Conservation (phyloP, 2,329 filamentous ascomycete genomes). For the Claviceps sp. region DNA sequence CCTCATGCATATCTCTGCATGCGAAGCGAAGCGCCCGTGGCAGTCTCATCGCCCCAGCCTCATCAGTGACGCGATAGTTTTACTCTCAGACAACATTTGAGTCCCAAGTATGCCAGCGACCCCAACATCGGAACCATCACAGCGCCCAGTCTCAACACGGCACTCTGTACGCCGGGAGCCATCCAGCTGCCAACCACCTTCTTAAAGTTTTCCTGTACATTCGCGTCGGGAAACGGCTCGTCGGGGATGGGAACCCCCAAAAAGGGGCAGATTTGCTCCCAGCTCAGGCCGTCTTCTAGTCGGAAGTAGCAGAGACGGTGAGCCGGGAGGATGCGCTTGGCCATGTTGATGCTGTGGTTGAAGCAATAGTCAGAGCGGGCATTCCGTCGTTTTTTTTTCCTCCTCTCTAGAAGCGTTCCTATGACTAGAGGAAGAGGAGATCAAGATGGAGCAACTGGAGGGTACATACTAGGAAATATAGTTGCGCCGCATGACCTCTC, state of each 20-base stretch:
- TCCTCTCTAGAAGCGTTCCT: no score
- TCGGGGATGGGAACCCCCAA: slow-evolving; percentile 17
- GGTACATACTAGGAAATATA: slow-evolving; percentile 1
- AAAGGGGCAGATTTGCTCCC: slow-evolving; percentile 23
- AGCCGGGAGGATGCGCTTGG: slow-evolving; percentile 13
- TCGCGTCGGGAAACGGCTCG: neutral
- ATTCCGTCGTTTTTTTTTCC: no score
- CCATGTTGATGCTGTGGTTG: slow-evolving; percentile 11
- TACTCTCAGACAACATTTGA: slow-evolving; percentile 2
- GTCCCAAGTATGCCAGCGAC: neutral
- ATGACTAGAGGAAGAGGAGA: no score
- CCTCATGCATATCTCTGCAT: no score
- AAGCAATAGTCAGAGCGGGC: neutral
- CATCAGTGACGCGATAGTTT: no score
- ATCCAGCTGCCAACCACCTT: neutral
- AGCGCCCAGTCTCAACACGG: neutral
- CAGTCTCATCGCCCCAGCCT: no score
- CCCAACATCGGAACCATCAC: neutral
- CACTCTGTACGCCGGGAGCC: neutral
- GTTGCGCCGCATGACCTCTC: neutral
- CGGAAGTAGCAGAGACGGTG: slow-evolving; percentile 16
- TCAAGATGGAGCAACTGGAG: neutral
- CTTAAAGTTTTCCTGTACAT: neutral
- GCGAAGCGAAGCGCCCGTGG: no score
- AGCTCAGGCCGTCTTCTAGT: slow-evolving; percentile 22